Conservation (phyloP, 2,329 filamentous ascomycete genomes). For the Pseudogymnoascus sp. region DNA sequence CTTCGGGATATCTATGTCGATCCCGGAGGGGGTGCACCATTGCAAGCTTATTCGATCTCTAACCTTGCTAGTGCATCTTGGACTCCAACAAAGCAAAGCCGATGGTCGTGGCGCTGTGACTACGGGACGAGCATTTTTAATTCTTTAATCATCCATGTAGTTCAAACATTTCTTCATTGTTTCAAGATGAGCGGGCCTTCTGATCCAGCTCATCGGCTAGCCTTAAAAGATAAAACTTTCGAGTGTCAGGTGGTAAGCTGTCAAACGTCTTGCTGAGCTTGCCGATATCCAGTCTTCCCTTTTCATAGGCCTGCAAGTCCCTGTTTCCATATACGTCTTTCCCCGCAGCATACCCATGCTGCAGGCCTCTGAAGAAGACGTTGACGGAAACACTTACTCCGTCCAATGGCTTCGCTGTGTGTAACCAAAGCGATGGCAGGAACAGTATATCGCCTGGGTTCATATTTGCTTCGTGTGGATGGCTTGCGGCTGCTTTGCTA, state of each 20-base stretch:
- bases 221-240: constrained; percentile 67
- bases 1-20: background rate
- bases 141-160: background rate
- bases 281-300: constrained; percentile 62
- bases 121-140: background rate
- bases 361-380: constrained; percentile 72
- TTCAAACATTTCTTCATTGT: background rate
- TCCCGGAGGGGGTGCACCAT: background rate
- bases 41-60: background rate
- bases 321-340: constrained; percentile 83
- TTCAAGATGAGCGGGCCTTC: constrained; percentile 5
- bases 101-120: background rate
- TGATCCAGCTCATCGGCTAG: constrained; percentile 57
- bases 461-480: constrained; percentile 59
- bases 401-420: constrained; percentile 56
- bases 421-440: constrained; percentile 76
- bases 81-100: background rate
- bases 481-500: constrained; percentile 38
- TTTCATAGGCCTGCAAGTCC: constrained; percentile 77
- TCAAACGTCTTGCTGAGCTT: constrained; percentile 58
- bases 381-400: constrained; percentile 72
- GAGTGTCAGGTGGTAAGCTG: constrained; percentile 55
- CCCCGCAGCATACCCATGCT: constrained; percentile 60
- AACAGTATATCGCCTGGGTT: constrained; percentile 69
- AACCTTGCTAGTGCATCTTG: background rate